phyloP scores from a whole-genome alignment of 1,139 yeast species.

The Saccharomyces uvarum region DNA sequence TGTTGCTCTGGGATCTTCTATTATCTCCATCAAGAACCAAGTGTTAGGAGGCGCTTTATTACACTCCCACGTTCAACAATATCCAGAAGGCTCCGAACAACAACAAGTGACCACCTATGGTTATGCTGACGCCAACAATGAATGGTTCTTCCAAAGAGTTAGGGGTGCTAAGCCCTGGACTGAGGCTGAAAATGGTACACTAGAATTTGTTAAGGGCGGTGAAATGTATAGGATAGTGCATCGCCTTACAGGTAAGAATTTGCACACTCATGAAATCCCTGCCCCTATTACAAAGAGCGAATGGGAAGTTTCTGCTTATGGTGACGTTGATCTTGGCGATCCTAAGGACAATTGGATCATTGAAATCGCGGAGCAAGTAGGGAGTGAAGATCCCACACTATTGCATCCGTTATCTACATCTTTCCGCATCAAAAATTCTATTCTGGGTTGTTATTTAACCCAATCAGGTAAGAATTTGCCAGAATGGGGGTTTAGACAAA shows the following conservation, averaged over 20 bases:
- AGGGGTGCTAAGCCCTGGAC: slow-evolving; percentile 46
- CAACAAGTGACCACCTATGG: slow-evolving; percentile 94
- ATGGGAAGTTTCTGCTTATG: slow-evolving; percentile 89
- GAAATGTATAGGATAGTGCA: slow-evolving; percentile 73
- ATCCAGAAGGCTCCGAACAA: slow-evolving; percentile 91
- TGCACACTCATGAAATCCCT: slow-evolving; percentile 76
- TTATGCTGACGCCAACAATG: slow-evolving; percentile 87
- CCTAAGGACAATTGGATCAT: slow-evolving; percentile 88
- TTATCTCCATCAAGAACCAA: slow-evolving; percentile 77
- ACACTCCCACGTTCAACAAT: slow-evolving; percentile 93
- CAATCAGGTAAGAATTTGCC: slow-evolving; percentile 79
- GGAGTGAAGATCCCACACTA: slow-evolving; percentile 56
- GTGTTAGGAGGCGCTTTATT: slow-evolving; percentile 89
- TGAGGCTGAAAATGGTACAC: slow-evolving; percentile 42
- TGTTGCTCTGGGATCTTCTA: slow-evolving; percentile 67
- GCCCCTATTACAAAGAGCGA: slow-evolving; percentile 70
- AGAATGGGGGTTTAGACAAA: slow-evolving; percentile 98
- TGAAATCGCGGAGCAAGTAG: slow-evolving; percentile 74
- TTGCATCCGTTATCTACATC: slow-evolving; percentile 86
- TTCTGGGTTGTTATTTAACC: slow-evolving; percentile 75
- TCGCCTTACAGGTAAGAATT: slow-evolving; percentile 73
- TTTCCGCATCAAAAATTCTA: slow-evolving; percentile 64
- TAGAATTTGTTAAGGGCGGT: slow-evolving; percentile 61
- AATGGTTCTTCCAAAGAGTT: slow-evolving; percentile 76
- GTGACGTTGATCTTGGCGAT: slow-evolving; percentile 80